A percentile compares a stretch with the other conserved stretches of the same genome.
Conservation (phyloP, 371 early-diverging fungal genomes). For the Umbelopsis sp. region DNA sequence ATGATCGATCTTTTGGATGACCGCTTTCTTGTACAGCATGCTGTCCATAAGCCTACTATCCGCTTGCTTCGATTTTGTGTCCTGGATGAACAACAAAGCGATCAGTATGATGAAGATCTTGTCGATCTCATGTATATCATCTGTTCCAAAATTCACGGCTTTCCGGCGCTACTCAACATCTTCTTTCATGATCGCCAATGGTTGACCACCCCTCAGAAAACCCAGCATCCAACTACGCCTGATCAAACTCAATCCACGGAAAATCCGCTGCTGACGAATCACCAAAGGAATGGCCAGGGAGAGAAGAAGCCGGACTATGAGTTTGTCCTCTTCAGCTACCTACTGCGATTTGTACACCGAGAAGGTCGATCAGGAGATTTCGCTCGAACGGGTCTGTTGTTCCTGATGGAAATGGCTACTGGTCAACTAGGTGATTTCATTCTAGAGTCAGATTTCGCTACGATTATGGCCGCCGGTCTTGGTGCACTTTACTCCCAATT, state of each 20-base stretch:
- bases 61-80: constrained; percentile 77
- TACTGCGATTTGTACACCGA: constrained; percentile 83
- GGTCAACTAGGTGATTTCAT: constrained; percentile 81
- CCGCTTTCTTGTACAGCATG: constrained; percentile 87
- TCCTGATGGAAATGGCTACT: constrained; percentile 84
- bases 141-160: constrained; percentile 89
- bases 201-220: constrained; percentile 69
- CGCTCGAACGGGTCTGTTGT: constrained; percentile 87
- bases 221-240: constrained; percentile 21
- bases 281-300: constrained; percentile 16
- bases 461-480: constrained; percentile 82
- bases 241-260: constrained; percentile 16
- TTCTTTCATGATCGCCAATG: constrained; percentile 88
- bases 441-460: constrained; percentile 79
- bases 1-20: constrained; percentile 88
- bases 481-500: constrained; percentile 93
- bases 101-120: constrained; percentile 79
- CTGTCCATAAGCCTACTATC: constrained; percentile 87
- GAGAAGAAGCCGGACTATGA: constrained; percentile 67
- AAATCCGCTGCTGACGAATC: constrained; percentile 7
- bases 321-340: constrained; percentile 85
- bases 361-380: constrained; percentile 90
- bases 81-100: constrained; percentile 58
- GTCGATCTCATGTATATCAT: constrained; percentile 89
- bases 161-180: constrained; percentile 84